These are phyloP conservation scores for Alternaria ethzedia DNA, from an alignment of 2,329 filamentous ascomycete genomes.

Conservation along the genomic window DNA sequence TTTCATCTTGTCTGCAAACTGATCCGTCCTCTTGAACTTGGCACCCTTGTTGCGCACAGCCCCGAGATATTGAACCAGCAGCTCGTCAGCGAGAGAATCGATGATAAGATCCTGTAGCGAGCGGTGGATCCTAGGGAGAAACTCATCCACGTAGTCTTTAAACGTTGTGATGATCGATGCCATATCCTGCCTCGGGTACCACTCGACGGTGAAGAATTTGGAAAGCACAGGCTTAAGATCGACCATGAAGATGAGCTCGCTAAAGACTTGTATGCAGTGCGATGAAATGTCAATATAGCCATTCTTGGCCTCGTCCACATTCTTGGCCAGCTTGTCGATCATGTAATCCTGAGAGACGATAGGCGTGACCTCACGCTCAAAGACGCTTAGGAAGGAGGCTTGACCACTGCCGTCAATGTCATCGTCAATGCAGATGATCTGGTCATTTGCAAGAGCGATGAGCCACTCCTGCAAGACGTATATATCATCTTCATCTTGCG, in stretches of 20 bases:
- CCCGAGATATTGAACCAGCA: slow-evolving; percentile 83
- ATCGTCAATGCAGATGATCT: slow-evolving; percentile 97
- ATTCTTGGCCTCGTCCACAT: slow-evolving; percentile 79
- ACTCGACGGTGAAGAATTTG: slow-evolving; percentile 88
- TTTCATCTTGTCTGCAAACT: slow-evolving; percentile 90
- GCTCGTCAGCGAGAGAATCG: slow-evolving; percentile 90
- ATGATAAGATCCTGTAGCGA: slow-evolving; percentile 89
- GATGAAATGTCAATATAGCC: slow-evolving; percentile 95
- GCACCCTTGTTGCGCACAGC: slow-evolving; percentile 87
- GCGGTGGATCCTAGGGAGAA: slow-evolving; percentile 81
- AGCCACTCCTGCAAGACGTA: slow-evolving; percentile 87
- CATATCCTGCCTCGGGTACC: slow-evolving; percentile 88
- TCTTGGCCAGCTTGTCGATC: slow-evolving; percentile 71
- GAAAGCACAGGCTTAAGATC: slow-evolving; percentile 85
- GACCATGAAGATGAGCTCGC: slow-evolving; percentile 83
- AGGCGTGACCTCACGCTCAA: slow-evolving; percentile 81
- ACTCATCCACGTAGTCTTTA: slow-evolving; percentile 92
- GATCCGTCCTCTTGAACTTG: slow-evolving; percentile 85
- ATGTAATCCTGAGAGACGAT: slow-evolving; percentile 78
- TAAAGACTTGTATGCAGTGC: slow-evolving; percentile 88
- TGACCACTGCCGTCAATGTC: slow-evolving; percentile 63
- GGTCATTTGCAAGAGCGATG: slow-evolving; percentile 94
- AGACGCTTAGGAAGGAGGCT: slow-evolving; percentile 82
- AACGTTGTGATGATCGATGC: slow-evolving; percentile 94
- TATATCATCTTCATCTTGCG: slow-evolving; percentile 76